Base-by-base conservation (phyloP, 106 monocot genomes). In the Vanilla planifolia region DNA sequence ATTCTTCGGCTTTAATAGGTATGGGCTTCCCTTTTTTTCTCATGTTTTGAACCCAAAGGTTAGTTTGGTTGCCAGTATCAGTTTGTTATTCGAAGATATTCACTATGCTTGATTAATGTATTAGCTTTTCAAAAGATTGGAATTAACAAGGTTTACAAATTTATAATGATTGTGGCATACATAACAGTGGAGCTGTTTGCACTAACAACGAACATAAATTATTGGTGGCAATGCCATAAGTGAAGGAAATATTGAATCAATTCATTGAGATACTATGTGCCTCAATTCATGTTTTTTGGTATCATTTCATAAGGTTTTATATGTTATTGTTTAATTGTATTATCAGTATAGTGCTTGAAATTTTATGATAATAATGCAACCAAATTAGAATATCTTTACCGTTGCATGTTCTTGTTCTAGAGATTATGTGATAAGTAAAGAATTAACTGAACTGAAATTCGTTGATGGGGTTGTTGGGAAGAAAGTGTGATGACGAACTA, bases 1-100 rank as follows among this genome's bases (percentile, higher is more conserved):
- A 30, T 53, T 53, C 53, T 53, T 17, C 53, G 11, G 30, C 53
- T 53, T 27, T 14, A 53, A 53, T 53, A 53, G 53, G 53, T 53
- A 53, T 29, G 53, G 9, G n/a, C 30, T 53, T 53, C 22, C 10
- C 53, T 30, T 53, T 6, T 53, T 30, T 53, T 53, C 27, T 53
- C 15, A 53, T 32, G 5, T 53, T 53, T 53, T 53, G 29, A 32
- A n/a, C 6, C 15, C 53, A 53, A n/a, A 53, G 4, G 3, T 53
- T 28, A 15, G 28, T 53, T 53, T 53, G 14, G 2, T 53, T 30
- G 30, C 16, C 53, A 53, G 1, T 30, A 53, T 22, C 30, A 30
- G 32, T 30, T 51, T 11, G 40, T 53, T 53, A 3, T 53, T 53
- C n/a, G 53, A 17, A 53, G 8, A 30, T 16, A 15, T 32, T 53